Conservation (phyloP, 2,329 filamentous ascomycete genomes). For the Calonectria pteridis region DNA sequence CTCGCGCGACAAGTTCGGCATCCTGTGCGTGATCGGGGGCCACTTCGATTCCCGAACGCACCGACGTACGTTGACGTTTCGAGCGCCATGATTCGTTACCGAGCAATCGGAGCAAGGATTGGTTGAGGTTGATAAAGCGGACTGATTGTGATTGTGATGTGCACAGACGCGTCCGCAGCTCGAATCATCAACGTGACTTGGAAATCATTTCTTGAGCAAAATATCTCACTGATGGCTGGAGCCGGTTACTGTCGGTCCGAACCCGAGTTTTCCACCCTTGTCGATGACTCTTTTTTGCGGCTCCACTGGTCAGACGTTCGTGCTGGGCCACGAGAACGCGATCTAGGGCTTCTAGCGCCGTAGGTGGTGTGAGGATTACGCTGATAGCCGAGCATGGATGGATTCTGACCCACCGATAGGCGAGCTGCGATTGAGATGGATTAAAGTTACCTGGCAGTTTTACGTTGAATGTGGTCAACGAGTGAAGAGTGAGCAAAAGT, state of each 20-base stretch:
- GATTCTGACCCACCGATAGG: constrained; percentile 14
- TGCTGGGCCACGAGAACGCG: neutral
- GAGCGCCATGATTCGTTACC: neutral
- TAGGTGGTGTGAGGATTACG: neutral
- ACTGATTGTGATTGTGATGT: neutral
- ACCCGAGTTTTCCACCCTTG: neutral
- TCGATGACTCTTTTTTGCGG: neutral
- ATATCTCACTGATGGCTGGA: neutral
- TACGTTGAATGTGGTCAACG: neutral
- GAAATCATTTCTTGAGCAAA: neutral
- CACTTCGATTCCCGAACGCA: constrained; percentile 11
- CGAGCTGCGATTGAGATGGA: neutral
- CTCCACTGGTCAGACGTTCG: neutral
- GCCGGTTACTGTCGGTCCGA: constrained; percentile 4
- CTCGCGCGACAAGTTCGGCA: constrained; percentile 4
- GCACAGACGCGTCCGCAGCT: neutral
- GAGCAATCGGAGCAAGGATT: neutral
- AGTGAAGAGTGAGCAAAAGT: neutral
- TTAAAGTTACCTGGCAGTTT: neutral
- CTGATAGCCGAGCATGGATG: constrained; percentile 10
- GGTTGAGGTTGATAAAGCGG: neutral
- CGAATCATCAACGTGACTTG: neutral
- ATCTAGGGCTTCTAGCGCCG: neutral
- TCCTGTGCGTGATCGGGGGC: constrained; percentile 12
- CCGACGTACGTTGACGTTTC: neutral